phyloP scores from a whole-genome alignment of 2,329 filamentous ascomycete genomes.

The Metarhizium album region DNA sequence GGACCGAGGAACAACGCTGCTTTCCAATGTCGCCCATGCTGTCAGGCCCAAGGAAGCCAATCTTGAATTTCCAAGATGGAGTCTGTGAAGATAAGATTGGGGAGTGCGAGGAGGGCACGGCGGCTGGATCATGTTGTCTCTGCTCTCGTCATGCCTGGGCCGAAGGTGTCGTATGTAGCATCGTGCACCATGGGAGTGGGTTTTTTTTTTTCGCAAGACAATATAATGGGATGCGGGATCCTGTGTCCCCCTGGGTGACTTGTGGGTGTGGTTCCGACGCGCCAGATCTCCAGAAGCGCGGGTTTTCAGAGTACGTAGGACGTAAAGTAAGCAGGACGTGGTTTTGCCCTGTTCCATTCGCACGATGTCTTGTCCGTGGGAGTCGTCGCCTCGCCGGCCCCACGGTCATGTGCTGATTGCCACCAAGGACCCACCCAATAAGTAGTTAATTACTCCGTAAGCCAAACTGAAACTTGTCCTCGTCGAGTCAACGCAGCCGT shows the following conservation, averaged over 20 bases:
- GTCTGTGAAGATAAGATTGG: constrained; percentile 2
- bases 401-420: constrained; percentile 23
- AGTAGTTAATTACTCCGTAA: too few species aligned
- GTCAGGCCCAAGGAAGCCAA: constrained; percentile 5
- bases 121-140: constrained; percentile 17
- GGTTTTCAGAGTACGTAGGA: too few species aligned
- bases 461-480: constrained; percentile 5
- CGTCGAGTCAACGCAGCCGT: not conserved
- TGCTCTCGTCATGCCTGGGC: constrained; percentile 11
- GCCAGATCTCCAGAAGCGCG: too few species aligned
- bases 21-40: not conserved
- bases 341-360: too few species aligned
- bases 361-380: too few species aligned
- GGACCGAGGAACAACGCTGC: constrained; percentile 3
- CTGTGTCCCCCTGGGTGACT: too few species aligned
- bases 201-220: too few species aligned
- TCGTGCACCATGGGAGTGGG: constrained; percentile 26
- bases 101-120: constrained; percentile 7
- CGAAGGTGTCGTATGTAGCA: constrained; percentile 23
- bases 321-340: too few species aligned
- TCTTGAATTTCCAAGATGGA: constrained; percentile 4
- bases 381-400: too few species aligned
- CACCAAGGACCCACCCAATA: too few species aligned
- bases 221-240: too few species aligned
- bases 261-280: too few species aligned